Percentiles rank a stretch among this genome's conserved stretches.
Evolutionary conservation across 352 stramenopile species (phyloP).

Genomic region (Phytophthora gonapodyides): DNA sequence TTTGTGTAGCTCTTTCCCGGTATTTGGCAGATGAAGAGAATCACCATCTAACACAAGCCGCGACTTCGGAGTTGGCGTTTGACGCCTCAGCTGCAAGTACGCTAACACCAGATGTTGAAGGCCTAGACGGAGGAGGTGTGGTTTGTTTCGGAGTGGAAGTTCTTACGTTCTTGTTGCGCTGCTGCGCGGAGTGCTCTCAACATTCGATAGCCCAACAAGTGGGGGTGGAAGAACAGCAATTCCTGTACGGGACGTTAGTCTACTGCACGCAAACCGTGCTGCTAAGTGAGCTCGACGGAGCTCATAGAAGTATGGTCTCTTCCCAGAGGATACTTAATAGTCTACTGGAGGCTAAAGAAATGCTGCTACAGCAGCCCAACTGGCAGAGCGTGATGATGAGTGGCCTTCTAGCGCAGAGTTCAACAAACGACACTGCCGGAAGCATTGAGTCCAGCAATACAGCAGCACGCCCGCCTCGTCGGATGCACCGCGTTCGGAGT

Average conservation of each 20-base stretch:
- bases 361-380: slow-evolving; percentile 70
- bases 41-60: slow-evolving; percentile 29
- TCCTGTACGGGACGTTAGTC: slow-evolving; percentile 72
- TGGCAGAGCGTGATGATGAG: slow-evolving; percentile 66
- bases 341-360: slow-evolving; percentile 50
- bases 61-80: neutral
- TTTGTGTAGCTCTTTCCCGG: slow-evolving; percentile 54
- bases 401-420: slow-evolving; percentile 24
- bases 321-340: slow-evolving; percentile 44
- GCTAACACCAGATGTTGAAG: neutral
- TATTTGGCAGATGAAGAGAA: slow-evolving; percentile 63
- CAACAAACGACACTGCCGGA: slow-evolving; percentile 6
- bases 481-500: slow-evolving; percentile 55
- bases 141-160: slow-evolving; percentile 62
- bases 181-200: slow-evolving; percentile 47
- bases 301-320: slow-evolving; percentile 35
- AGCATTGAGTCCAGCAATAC: slow-evolving; percentile 13
- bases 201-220: slow-evolving; percentile 41
- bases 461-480: slow-evolving; percentile 9
- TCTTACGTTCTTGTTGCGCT: slow-evolving; percentile 54
- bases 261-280: slow-evolving; percentile 65
- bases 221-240: slow-evolving; percentile 63
- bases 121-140: neutral
- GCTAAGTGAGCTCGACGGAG: slow-evolving; percentile 57
- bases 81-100: neutral